These are phyloP conservation scores for Exidia glandulosa DNA, from an alignment of 768 basidiomycete species.

Conservation along the genomic window DNA sequence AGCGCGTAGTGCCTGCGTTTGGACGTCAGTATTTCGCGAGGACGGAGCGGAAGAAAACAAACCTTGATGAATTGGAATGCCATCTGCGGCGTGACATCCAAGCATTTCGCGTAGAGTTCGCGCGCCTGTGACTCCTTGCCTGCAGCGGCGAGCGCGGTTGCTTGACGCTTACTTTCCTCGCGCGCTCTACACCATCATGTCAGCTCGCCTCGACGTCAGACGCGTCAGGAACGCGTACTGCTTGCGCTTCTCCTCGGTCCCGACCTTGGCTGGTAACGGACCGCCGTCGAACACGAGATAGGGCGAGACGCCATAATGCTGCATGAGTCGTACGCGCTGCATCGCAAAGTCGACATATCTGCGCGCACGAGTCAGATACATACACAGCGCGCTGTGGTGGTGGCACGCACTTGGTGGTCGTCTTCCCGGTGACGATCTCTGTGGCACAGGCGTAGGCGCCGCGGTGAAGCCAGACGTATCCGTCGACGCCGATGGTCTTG, in stretches of 20 bases:
- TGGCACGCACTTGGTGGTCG: constrained; percentile 64
- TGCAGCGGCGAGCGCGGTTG: constrained; percentile 60
- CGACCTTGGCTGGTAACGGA: constrained; percentile 85
- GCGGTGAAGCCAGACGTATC: constrained; percentile 88
- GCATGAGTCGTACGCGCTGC: constrained; percentile 78
- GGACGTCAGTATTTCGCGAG: not conserved
- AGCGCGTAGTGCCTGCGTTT: constrained; percentile 65
- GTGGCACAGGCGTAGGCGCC: constrained; percentile 85
- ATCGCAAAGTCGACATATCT: constrained; percentile 97
- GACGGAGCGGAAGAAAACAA: constrained; percentile 7
- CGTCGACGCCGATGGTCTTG: constrained; percentile 84
- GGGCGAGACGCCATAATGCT: constrained; percentile 74
- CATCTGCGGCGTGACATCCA: constrained; percentile 96
- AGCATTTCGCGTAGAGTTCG: constrained; percentile 78
- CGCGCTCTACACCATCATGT: constrained; percentile 34
- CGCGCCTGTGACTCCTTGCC: constrained; percentile 74
- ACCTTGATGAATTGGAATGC: constrained; percentile 97
- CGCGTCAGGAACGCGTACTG: constrained; percentile 22
- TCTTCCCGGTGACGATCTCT: constrained; percentile 77
- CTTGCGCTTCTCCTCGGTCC: constrained; percentile 74
- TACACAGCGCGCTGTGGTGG: not conserved
- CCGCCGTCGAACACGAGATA: constrained; percentile 97
- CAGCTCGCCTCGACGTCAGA: not conserved
- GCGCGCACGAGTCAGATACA: not conserved
- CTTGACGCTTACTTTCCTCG: constrained; percentile 65